These are phyloP conservation scores for Pyricularia sp. DNA, from an alignment of 2,329 filamentous ascomycete genomes.

Conservation along the genomic window DNA sequence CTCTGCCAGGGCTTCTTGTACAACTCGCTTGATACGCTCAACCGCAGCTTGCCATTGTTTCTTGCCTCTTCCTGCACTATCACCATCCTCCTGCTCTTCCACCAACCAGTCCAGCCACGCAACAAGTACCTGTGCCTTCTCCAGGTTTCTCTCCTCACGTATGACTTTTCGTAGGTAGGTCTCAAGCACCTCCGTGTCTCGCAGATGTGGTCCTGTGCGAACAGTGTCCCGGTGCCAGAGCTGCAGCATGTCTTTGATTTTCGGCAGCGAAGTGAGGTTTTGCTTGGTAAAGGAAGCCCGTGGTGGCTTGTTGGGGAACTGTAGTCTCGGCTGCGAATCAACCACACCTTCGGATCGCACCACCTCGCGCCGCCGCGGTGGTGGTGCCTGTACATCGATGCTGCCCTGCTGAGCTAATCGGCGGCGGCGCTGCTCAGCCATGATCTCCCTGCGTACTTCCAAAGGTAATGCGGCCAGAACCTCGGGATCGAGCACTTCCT, in stretches of 20 bases:
- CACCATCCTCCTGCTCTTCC: conserved; percentile 24
- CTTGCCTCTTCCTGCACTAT: conserved; percentile 20
- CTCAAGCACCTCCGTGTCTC: conserved; percentile 64
- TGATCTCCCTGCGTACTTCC: conserved; percentile 64
- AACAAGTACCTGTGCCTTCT: conserved; percentile 79
- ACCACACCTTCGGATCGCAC: conserved; percentile 6
- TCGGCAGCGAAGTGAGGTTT: conserved; percentile 27
- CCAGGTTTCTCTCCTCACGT: conserved; percentile 64
- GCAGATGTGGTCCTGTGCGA: conserved; percentile 60
- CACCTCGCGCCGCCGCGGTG: conserved; percentile 13
- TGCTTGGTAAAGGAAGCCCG: conserved; percentile 33
- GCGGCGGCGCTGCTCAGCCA: conserved; percentile 57
- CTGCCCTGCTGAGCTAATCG: conserved; percentile 45
- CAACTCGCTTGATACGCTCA: conserved; percentile 29
- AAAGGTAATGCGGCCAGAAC: conserved; percentile 76
- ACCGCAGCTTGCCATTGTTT: conserved; percentile 34
- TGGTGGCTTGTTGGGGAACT: conserved; percentile 31
- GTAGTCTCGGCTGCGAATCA: conserved; percentile 25
- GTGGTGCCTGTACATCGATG: conserved; percentile 27
- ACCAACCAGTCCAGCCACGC: conserved; percentile 53
- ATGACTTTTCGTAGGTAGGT: conserved; percentile 62
- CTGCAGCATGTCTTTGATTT: conserved; percentile 61
- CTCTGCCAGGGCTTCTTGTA: conserved; percentile 41
- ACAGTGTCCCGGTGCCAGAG: conserved; percentile 65
- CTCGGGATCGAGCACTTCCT: conserved; percentile 47